Evolutionary conservation across 768 basidiomycete genomes (phyloP), one percentile per base, ranked within the genome.

Genomic region (Mycena albidolilacea): DNA sequence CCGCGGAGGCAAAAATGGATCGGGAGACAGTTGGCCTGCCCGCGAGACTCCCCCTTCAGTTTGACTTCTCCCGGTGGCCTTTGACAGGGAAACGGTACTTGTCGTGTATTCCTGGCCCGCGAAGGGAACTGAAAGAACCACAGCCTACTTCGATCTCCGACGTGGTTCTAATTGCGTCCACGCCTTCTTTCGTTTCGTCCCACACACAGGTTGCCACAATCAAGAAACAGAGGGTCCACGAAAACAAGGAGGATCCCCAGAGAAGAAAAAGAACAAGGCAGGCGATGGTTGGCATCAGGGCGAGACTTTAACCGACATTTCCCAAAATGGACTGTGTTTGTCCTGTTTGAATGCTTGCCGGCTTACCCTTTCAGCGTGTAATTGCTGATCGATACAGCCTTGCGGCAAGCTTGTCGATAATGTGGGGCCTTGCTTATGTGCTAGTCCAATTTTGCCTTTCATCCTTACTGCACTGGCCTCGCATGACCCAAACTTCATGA

Each of bases 111-210:
- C 14, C 66, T 46, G 44, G 37, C 71, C 65, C 65, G 62, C 62
- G 62, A 68, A 62, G 59, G 43, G 70, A 58, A 72, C 38, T 70
- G 57, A 59, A 71, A 72, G 71, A 67, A 67, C 48, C 71, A 59
- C 54, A 39, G 15, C 70, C 35, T 30, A 30, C 37, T 46, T 72
- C 50, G 44, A 50, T 59, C 62, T 67, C 60, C 71, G 54, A 63
- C 58, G 38, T 8, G 71, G 44, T 63, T 73, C 72, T 73, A 69
- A 73, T 73, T 73, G 72, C 54, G 67, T 41, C 19, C 61, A 57
- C 41, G 39, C 23, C 64, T 59, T 46, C 60, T 52, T 65, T 61
- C 64, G 57, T 59, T 61, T 65, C 58, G 59, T 55, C 12, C 52
- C 65, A 62, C 60, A 62, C 60, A 63, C 37, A 39, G 11, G 50